Conservation (phyloP, 805 yeast species). For the Candida coquimbonensis region DNA sequence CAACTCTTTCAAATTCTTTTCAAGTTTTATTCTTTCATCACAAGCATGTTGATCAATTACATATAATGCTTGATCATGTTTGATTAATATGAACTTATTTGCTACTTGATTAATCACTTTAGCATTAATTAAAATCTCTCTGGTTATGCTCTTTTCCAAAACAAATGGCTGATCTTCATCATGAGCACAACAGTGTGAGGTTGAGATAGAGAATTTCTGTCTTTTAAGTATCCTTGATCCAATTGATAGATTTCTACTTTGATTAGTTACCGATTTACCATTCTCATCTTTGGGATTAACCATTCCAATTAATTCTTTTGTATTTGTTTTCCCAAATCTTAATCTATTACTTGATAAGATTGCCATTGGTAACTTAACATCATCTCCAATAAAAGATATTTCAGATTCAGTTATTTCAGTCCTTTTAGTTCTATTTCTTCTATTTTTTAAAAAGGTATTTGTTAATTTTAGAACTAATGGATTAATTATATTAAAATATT, state of each 20-base stretch:
- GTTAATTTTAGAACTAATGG: slow-evolving; percentile 28
- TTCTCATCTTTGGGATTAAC: neutral
- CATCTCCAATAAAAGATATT: neutral
- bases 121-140: slow-evolving; percentile 18
- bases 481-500: slow-evolving; percentile 21
- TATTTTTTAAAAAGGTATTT: slow-evolving; percentile 22
- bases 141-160: slow-evolving; percentile 8
- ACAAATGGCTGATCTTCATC: slow-evolving; percentile 4
- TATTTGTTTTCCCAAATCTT: neutral
- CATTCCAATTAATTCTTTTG: slow-evolving; percentile 5
- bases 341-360: slow-evolving; percentile 1
- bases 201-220: too few species aligned
- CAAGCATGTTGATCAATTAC: slow-evolving; percentile 80
- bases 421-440: slow-evolving; percentile 13
- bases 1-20: slow-evolving; percentile 35
- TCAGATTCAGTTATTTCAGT: neutral
- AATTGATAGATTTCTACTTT: neutral
- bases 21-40: slow-evolving; percentile 68
- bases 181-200: neutral
- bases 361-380: neutral
- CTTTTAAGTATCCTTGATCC: neutral
- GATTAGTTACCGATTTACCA: neutral
- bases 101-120: slow-evolving; percentile 53
- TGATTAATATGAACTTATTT: slow-evolving; percentile 52
- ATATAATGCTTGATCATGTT: slow-evolving; percentile 24